Conservation (phyloP, 495 filamentous ascomycete species). For the Neurospora terricola region DNA sequence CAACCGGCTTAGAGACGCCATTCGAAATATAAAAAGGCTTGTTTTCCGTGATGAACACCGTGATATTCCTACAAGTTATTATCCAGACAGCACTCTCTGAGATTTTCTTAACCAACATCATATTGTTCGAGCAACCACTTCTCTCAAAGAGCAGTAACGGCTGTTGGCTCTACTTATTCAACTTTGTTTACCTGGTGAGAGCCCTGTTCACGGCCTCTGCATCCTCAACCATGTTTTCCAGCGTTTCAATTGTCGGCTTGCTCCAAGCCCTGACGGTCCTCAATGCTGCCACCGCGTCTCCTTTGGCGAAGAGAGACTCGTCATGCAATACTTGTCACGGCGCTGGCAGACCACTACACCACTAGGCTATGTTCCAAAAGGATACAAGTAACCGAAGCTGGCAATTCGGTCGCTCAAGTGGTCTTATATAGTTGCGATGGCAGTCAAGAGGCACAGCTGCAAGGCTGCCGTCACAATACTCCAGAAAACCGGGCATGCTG, state of each 20-base stretch:
- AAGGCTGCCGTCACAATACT: no score
- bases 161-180: not conserved
- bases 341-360: no score
- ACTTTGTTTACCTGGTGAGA: not conserved
- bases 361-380: no score
- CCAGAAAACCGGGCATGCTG: not conserved
- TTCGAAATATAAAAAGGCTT: not conserved
- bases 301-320: not conserved
- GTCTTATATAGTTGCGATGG: no score
- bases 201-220: not conserved
- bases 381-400: no score
- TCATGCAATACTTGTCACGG: no score
- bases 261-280: not conserved
- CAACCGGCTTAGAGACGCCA: not conserved
- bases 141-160: not conserved
- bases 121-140: not conserved
- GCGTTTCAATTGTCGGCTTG: not conserved
- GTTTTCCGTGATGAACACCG: not conserved
- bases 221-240: not conserved
- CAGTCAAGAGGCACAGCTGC: no score
- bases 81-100: not conserved
- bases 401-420: no score
- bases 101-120: not conserved
- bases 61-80: not conserved
- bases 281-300: not conserved